These are phyloP conservation scores for Yamadazyma epiphylla DNA, from an alignment of 1,139 yeast genomes.

Conservation along the genomic window DNA sequence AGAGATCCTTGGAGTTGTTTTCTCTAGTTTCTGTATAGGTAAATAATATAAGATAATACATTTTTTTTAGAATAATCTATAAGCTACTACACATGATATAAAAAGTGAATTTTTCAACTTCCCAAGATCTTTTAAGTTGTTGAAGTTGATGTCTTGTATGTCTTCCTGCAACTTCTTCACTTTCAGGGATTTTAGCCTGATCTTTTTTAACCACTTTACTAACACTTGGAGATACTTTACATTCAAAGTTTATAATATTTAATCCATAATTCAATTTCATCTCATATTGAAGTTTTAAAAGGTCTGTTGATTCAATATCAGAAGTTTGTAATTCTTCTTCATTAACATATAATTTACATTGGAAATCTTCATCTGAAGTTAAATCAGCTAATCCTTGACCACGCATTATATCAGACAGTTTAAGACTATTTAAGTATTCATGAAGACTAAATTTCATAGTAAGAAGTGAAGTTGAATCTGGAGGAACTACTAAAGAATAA, in stretches of 20 bases:
- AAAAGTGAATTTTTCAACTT: constrained; percentile 40
- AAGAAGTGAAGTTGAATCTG: constrained; percentile 40
- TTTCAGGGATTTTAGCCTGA: constrained; percentile 18
- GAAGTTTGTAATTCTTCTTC: constrained; percentile 45
- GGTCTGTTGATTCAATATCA: constrained; percentile 28
- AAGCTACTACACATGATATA: constrained; percentile 23
- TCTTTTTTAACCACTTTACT: constrained; percentile 30
- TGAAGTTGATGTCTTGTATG: constrained; percentile 48
- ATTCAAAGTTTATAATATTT: constrained; percentile 44
- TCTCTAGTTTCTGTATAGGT: constrained; percentile 90
- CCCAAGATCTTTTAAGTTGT: constrained; percentile 47
- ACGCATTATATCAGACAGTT: constrained; percentile 27
- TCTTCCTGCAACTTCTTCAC: constrained; percentile 32
- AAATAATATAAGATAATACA: constrained; percentile 41
- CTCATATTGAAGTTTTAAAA: constrained; percentile 42
- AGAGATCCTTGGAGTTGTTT: constrained; percentile 86
- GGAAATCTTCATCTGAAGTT: constrained; percentile 38
- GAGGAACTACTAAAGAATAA: constrained; percentile 42
- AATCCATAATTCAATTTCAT: constrained; percentile 47
- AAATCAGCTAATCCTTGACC: constrained; percentile 27
- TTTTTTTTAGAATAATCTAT: constrained; percentile 1
- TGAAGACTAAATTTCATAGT: constrained; percentile 44
- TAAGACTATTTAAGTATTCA: constrained; percentile 33
- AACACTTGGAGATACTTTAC: constrained; percentile 40
- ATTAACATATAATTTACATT: constrained; percentile 43